phyloP scores from a whole-genome alignment of 768 basidiomycete genomes.

The Cubamyces sp. region DNA sequence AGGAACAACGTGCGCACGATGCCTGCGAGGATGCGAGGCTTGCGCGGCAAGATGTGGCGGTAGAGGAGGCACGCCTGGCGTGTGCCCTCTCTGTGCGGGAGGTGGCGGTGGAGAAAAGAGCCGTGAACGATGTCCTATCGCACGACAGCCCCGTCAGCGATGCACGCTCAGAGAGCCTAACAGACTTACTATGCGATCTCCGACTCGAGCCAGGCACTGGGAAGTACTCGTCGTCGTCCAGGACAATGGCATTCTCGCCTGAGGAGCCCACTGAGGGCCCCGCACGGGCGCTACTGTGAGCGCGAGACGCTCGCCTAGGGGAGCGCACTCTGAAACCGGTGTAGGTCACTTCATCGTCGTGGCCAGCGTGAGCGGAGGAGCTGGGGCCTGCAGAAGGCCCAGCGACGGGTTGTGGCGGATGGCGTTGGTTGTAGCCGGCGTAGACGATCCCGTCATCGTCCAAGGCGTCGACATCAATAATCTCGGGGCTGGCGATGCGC shows the following conservation, averaged over 20 bases:
- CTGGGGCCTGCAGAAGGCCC: not conserved
- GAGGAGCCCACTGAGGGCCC: slow-evolving; percentile 4
- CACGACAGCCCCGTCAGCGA: not conserved
- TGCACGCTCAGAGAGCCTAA: no score
- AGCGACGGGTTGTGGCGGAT: slow-evolving; percentile 3
- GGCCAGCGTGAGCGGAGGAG: not conserved
- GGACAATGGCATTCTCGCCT: slow-evolving; percentile 33
- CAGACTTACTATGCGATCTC: slow-evolving; percentile 23
- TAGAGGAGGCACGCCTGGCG: slow-evolving; percentile 63
- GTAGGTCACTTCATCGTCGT: slow-evolving; percentile 27
- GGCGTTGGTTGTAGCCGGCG: slow-evolving; percentile 31
- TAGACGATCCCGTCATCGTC: slow-evolving; percentile 39
- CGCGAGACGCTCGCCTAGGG: slow-evolving; percentile 4
- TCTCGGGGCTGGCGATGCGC: slow-evolving; percentile 29
- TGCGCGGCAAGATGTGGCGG: slow-evolving; percentile 42
- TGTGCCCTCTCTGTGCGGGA: slow-evolving; percentile 39
- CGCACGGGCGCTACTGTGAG: slow-evolving; percentile 15
- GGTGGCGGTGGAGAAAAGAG: slow-evolving; percentile 41
- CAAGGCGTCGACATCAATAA: slow-evolving; percentile 51
- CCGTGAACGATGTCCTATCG: slow-evolving; percentile 14
- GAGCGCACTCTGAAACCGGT: slow-evolving; percentile 19
- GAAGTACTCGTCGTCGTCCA: slow-evolving; percentile 45
- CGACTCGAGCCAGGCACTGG: slow-evolving; percentile 21
- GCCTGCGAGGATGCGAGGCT: slow-evolving; percentile 45
- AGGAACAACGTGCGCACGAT: slow-evolving; percentile 32